A percentile compares a stretch with the other conserved stretches of the same genome.
Evolutionary conservation across 2,329 filamentous ascomycete species (phyloP).

Genomic region (Arthrobotrys megalospora): DNA sequence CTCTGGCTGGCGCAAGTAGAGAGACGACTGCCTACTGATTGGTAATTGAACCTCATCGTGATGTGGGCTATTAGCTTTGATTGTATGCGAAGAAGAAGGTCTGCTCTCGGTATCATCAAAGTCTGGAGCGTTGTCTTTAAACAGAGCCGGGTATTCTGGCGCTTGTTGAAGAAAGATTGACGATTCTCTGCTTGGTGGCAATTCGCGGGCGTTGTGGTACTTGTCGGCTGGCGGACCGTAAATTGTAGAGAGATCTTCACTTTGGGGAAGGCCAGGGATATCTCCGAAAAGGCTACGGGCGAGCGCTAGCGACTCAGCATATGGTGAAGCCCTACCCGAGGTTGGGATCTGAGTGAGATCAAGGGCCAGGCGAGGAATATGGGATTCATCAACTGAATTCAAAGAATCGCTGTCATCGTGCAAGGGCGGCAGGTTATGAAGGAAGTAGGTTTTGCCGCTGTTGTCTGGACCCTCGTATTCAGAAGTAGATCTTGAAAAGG

Average conservation of each 20-base stretch:
- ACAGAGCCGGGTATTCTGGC: not conserved
- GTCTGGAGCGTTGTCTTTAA: slow-evolving; percentile 12
- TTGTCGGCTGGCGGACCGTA: not conserved
- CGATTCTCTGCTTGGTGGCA: slow-evolving; percentile 46
- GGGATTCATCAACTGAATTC: slow-evolving; percentile 16
- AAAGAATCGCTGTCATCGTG: slow-evolving; percentile 17
- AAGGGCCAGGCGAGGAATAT: slow-evolving; percentile 6
- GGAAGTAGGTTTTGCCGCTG: not conserved
- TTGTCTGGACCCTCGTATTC: slow-evolving; percentile 17
- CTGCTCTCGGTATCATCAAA: slow-evolving; percentile 49
- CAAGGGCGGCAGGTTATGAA: slow-evolving; percentile 17
- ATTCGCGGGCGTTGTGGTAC: not conserved
- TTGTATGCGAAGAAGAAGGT: slow-evolving; percentile 52
- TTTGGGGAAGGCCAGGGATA: slow-evolving; percentile 37
- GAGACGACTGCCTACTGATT: slow-evolving; percentile 52
- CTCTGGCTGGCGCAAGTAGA: slow-evolving; percentile 28
- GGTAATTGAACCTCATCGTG: slow-evolving; percentile 39
- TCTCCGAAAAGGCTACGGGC: slow-evolving; percentile 54
- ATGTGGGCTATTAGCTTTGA: slow-evolving; percentile 18
- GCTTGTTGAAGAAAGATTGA: slow-evolving; percentile 17
- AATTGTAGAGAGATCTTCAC: slow-evolving; percentile 4
- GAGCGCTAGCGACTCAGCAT: slow-evolving; percentile 49
- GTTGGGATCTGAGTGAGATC: slow-evolving; percentile 24
- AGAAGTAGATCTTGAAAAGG: slow-evolving; percentile 38
- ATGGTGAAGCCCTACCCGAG: slow-evolving; percentile 39